Percentiles rank a stretch among this genome's conserved stretches.
Conservation (phyloP, 2,329 filamentous ascomycete species). For the Mollisiaceae sp. region DNA sequence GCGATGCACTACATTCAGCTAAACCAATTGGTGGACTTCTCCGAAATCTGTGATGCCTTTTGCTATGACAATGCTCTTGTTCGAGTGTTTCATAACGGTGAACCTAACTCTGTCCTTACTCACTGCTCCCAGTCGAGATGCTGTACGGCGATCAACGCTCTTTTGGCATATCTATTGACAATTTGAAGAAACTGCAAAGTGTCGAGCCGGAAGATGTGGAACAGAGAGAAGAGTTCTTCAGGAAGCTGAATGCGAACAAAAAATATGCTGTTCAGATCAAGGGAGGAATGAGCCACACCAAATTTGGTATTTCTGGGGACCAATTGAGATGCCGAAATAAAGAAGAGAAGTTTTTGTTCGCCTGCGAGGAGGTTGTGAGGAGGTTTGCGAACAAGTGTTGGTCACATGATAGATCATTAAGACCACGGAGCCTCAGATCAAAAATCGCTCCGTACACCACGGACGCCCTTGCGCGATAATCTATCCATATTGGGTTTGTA, state of each 20-base stretch:
- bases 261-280: background rate
- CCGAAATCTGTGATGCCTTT: background rate
- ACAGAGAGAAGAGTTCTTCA: background rate
- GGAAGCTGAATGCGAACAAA: background rate
- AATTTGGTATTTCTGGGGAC: background rate
- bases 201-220: background rate
- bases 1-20: background rate
- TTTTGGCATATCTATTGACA: background rate
- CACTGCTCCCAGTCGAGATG: background rate
- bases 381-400: too few species aligned
- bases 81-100: background rate
- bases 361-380: too few species aligned
- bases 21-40: background rate
- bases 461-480: too few species aligned
- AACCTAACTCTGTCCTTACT: background rate
- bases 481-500: too few species aligned
- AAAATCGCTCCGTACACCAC: too few species aligned
- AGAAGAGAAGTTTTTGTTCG: too few species aligned
- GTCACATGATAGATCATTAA: too few species aligned
- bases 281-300: background rate
- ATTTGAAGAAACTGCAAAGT: background rate
- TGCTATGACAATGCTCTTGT: background rate
- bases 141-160: background rate
- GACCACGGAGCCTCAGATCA: too few species aligned
- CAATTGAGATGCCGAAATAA: too few species aligned